phyloP scores from a whole-genome alignment of 2,329 filamentous ascomycete species.

The Akanthomyces uredinophilus region DNA sequence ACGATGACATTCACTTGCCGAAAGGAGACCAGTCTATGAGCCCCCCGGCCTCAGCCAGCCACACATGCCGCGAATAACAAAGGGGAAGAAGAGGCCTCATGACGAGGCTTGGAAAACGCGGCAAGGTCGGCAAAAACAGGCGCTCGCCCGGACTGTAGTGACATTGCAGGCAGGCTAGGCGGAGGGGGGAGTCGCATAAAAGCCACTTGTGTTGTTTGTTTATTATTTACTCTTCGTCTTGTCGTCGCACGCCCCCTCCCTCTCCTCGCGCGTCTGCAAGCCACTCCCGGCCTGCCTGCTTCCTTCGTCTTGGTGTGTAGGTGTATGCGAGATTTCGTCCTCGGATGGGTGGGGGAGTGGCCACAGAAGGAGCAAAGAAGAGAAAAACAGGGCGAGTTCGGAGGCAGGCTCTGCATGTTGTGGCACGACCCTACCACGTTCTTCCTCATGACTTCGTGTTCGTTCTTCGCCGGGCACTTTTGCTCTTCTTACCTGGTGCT shows the following conservation, averaged over 20 bases:
- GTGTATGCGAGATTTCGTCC: background rate
- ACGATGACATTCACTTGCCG: background rate
- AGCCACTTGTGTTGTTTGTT: background rate
- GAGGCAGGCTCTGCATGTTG: background rate
- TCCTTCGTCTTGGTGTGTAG: background rate
- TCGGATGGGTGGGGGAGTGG: background rate
- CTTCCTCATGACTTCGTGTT: too few species aligned
- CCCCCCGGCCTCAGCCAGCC: background rate
- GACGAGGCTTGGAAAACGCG: background rate
- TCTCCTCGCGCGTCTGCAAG: background rate
- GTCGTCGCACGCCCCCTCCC: background rate
- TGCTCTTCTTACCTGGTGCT: too few species aligned
- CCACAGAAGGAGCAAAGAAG: background rate
- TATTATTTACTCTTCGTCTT: background rate
- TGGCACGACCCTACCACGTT: background rate
- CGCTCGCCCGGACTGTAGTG: background rate
- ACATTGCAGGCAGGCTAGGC: background rate
- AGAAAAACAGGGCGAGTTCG: background rate
- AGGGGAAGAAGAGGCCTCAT: background rate
- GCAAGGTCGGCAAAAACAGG: constrained; percentile 12
- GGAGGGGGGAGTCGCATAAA: background rate
- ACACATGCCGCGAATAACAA: background rate
- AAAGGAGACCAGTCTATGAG: background rate
- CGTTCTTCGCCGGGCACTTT: too few species aligned
- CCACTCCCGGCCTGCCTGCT: background rate